phyloP scores from a whole-genome alignment of 108 stramenopile species.

The Epithemia pelagica region DNA sequence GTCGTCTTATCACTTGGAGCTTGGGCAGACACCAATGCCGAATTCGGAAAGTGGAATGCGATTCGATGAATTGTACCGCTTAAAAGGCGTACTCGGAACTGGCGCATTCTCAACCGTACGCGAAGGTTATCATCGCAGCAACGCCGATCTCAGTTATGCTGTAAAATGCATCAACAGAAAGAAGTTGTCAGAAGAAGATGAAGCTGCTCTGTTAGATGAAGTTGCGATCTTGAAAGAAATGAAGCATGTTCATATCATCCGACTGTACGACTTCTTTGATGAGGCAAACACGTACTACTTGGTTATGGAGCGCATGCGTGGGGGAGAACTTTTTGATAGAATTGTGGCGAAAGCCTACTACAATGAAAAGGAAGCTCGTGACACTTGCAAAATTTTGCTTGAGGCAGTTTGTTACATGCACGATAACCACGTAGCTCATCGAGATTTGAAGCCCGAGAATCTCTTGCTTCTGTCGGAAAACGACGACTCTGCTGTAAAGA shows the following conservation, averaged over 20 bases:
- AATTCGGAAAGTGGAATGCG: slow-evolving; percentile 43
- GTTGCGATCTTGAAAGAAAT: slow-evolving; percentile 72
- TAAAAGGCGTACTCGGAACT: slow-evolving; percentile 64
- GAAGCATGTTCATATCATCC: slow-evolving; percentile 79
- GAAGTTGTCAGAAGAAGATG: slow-evolving; percentile 71
- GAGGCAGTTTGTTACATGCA: slow-evolving; percentile 84
- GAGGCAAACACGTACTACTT: slow-evolving; percentile 76
- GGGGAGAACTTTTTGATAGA: slow-evolving; percentile 97
- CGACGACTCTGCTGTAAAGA: slow-evolving; percentile 89
- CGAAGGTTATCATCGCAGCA: slow-evolving; percentile 47
- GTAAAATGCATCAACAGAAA: slow-evolving; percentile 72
- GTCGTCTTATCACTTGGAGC: neutral
- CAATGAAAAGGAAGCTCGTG: slow-evolving; percentile 89
- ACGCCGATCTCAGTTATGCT: slow-evolving; percentile 39
- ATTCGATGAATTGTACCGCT: slow-evolving; percentile 59
- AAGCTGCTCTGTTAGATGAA: slow-evolving; percentile 75
- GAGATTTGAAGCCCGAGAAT: slow-evolving; percentile 95
- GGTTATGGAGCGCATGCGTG: slow-evolving; percentile 85
- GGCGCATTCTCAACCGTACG: slow-evolving; percentile 82
- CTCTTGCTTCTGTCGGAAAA: slow-evolving; percentile 66
- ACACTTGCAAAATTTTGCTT: slow-evolving; percentile 65
- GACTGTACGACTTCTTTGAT: slow-evolving; percentile 86
- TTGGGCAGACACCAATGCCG: slow-evolving; percentile 21
- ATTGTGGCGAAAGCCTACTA: slow-evolving; percentile 90
- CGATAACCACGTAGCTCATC: slow-evolving; percentile 72